A percentile compares a stretch with the other conserved stretches of the same genome.
These are phyloP conservation scores for Physcomitrellopsis africana DNA, from an alignment of 225 moss, liverwort and hornwort species.

Conservation along the genomic window DNA sequence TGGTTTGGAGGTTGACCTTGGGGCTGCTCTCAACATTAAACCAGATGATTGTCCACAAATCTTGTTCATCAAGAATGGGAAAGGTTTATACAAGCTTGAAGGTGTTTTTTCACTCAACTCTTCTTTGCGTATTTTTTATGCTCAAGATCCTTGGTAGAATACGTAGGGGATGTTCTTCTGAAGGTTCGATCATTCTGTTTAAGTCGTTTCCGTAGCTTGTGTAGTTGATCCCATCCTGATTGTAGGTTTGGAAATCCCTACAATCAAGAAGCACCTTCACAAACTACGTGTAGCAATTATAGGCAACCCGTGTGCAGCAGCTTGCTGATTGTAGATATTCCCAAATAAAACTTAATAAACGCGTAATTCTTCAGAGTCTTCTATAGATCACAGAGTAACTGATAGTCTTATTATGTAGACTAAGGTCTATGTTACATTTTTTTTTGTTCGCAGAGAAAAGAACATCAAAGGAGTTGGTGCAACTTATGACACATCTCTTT, in stretches of 20 bases:
- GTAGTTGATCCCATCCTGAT: neutral
- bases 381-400: neutral
- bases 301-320: neutral
- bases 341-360: neutral
- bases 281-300: neutral
- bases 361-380: slow-evolving; percentile 3
- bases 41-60: slow-evolving; percentile 57
- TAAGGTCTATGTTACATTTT: slow-evolving; percentile 6
- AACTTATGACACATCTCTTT: slow-evolving; percentile 66
- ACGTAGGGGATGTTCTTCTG: neutral
- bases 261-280: too few species aligned
- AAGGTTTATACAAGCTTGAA: slow-evolving; percentile 51
- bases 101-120: slow-evolving; percentile 34
- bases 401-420: slow-evolving; percentile 4
- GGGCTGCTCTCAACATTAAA: slow-evolving; percentile 47
- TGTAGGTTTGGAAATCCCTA: too few species aligned
- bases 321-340: neutral
- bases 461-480: slow-evolving; percentile 61
- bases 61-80: slow-evolving; percentile 65
- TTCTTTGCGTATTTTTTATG: neutral
- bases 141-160: neutral
- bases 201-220: neutral
- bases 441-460: slow-evolving; percentile 43
- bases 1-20: slow-evolving; percentile 64
- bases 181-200: slow-evolving; percentile 2